Base-by-base conservation (phyloP, 2,329 filamentous ascomycete genomes). In the Coleophoma crateriformis region DNA sequence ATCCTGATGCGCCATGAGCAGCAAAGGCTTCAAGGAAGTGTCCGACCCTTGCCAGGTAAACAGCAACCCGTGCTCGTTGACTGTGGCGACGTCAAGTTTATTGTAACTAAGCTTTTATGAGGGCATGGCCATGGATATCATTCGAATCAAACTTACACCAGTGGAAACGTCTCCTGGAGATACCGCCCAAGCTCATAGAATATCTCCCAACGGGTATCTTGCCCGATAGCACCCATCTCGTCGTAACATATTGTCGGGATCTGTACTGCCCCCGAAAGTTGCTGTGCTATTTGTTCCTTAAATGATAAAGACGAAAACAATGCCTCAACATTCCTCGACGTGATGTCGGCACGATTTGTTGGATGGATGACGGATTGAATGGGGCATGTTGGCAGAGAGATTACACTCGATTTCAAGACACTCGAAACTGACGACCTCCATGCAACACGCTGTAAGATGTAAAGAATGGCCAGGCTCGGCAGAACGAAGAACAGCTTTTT, bases 1-100 rank as follows among this genome's bases (percentile, higher is more conserved):
- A 60, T 85, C 82, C 60, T 84, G 79, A 61, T 85, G 82, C 1
- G 80, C 81, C 70, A 82, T 78, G 35, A 85, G 67, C 19, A 85
- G 66, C 1, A 76, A 51, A 0, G 77, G 77, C 49, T 77, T 78
- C 14, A 82, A 71, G 1, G 67, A 67, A 2, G 68, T 54, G 46
- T 82, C 70, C 7, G 68, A 70, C 14, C 81, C 81, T 4, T 74
- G 58, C 50, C 83, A 70, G 0, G 79, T 84, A 64, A 77, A 85
- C 32, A 85, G 66, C 4, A 85, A 67, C 10, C 81, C 82, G 33
- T 83, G 75, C 0, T 73, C 80, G 59, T 85, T 85, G 50, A 85
- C 69, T 44, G 76, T 80, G 51, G 46, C 41, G 12, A 50, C 33
- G 8, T 46, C 33, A 11, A 54, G 50, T 37, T 50, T 49, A 38